Conservation (phyloP, 1,284 basidiomycete genomes). For the Vanrija sp. region DNA sequence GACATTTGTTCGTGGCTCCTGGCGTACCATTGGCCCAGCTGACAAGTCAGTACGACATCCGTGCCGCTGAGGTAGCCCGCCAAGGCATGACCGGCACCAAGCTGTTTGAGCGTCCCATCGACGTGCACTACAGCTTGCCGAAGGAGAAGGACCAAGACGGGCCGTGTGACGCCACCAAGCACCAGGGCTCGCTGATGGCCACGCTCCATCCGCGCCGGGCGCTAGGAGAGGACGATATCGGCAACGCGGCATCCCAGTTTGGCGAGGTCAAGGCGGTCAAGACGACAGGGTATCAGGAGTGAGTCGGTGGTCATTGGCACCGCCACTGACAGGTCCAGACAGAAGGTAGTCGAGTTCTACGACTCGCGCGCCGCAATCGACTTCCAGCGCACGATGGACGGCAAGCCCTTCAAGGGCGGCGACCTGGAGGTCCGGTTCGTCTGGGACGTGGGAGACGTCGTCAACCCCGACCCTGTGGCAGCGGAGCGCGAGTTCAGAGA, state of each 20-base stretch:
- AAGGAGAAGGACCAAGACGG: slow-evolving; percentile 71
- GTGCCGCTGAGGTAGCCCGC: slow-evolving; percentile 84
- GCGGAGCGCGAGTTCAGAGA: background rate
- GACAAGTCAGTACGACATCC: slow-evolving; percentile 69
- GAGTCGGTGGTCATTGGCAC: slow-evolving; percentile 34
- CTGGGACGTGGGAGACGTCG: slow-evolving; percentile 65
- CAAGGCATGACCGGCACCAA: slow-evolving; percentile 80
- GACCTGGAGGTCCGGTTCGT: slow-evolving; percentile 80
- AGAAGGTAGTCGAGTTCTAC: slow-evolving; percentile 81
- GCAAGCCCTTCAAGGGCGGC: slow-evolving; percentile 75
- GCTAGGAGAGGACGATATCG: slow-evolving; percentile 77
- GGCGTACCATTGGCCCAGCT: background rate
- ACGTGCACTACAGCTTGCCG: slow-evolving; percentile 95
- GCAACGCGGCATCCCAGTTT: slow-evolving; percentile 74
- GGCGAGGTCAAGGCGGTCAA: slow-evolving; percentile 83
- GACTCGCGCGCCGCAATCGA: slow-evolving; percentile 77
- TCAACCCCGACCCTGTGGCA: slow-evolving; percentile 28
- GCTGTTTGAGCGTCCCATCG: slow-evolving; percentile 83
- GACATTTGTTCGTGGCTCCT: slow-evolving; percentile 72
- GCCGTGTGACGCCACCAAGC: slow-evolving; percentile 76
- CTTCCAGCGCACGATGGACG: slow-evolving; percentile 73
- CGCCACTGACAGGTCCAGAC: slow-evolving; percentile 51
- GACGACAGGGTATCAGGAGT: slow-evolving; percentile 66
- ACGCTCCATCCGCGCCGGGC: slow-evolving; percentile 62
- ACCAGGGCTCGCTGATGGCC: slow-evolving; percentile 81